Evolutionary conservation across 805 yeast species (phyloP).

Genomic region (Cyberlindnera sargentensis): DNA sequence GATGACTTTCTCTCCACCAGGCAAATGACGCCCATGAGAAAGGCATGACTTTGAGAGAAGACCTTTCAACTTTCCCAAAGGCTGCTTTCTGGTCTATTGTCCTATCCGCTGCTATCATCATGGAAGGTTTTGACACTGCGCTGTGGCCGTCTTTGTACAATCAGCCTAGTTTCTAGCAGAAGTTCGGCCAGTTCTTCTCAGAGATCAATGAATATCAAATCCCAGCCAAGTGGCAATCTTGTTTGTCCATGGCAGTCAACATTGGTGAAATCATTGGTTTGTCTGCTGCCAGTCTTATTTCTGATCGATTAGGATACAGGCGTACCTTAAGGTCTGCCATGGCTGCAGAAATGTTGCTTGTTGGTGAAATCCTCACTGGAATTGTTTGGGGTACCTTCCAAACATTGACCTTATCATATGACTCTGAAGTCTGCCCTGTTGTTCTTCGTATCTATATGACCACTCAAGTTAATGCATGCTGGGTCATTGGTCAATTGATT

Average conservation of each 20-base stretch:
- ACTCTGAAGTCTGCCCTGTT: slow-evolving; percentile 38
- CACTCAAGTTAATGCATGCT: slow-evolving; percentile 34
- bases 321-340: slow-evolving; percentile 26
- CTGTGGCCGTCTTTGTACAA: slow-evolving; percentile 31
- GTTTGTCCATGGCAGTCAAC: slow-evolving; percentile 29
- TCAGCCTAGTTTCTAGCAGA: slow-evolving; percentile 29
- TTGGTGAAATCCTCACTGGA: slow-evolving; percentile 36
- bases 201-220: slow-evolving; percentile 19
- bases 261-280: slow-evolving; percentile 26
- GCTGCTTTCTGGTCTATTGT: slow-evolving; percentile 35
- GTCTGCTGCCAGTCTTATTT: slow-evolving; percentile 11
- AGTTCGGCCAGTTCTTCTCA: slow-evolving; percentile 27
- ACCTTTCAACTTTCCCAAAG: slow-evolving; percentile 15
- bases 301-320: slow-evolving; percentile 33
- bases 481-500: slow-evolving; percentile 35
- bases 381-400: slow-evolving; percentile 38
- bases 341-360: slow-evolving; percentile 28
- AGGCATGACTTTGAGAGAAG: slow-evolving; percentile 13
- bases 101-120: slow-evolving; percentile 30
- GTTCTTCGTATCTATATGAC: slow-evolving; percentile 34
- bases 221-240: slow-evolving; percentile 34
- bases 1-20: slow-evolving; percentile 14
- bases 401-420: slow-evolving; percentile 34
- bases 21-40: slow-evolving; percentile 13
- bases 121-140: slow-evolving; percentile 36